A percentile compares a stretch with the other conserved stretches of the same genome.
phyloP scores from a whole-genome alignment of 2,329 filamentous ascomycete species.

The Pseudogymnoascus destructans region DNA sequence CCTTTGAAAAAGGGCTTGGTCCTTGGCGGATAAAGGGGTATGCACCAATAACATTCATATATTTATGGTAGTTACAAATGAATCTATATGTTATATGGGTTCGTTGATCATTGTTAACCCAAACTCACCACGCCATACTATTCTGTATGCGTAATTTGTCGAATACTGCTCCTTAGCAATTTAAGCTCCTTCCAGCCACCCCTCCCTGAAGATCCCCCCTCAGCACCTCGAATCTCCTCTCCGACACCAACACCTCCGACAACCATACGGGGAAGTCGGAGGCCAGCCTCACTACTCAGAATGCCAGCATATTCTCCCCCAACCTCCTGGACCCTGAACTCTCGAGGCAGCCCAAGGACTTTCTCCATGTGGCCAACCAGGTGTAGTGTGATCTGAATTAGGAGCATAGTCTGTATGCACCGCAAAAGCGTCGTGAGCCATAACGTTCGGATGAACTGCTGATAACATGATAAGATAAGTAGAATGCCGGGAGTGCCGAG shows the following conservation, averaged over 20 bases:
- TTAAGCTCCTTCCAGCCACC: background rate
- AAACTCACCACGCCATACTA: background rate
- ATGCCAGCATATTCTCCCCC: background rate
- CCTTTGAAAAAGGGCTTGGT: too few species aligned
- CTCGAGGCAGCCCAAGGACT: background rate
- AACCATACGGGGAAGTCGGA: background rate
- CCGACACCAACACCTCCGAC: background rate
- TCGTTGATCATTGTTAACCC: background rate
- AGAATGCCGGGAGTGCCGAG: conserved; percentile 1
- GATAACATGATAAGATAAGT: conserved; percentile 1
- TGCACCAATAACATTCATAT: background rate
- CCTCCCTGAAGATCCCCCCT: background rate
- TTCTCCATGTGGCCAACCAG: background rate
- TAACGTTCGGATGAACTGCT: conserved; percentile 2
- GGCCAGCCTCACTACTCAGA: conserved; percentile 3
- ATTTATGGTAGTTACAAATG: background rate
- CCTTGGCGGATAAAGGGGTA: too few species aligned
- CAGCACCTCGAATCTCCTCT: background rate
- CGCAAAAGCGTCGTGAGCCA: background rate
- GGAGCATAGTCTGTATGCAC: conserved; percentile 1
- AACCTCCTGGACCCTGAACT: background rate
- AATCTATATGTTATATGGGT: background rate
- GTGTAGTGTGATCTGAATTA: background rate
- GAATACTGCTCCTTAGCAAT: background rate
- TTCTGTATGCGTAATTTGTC: background rate